phyloP scores from a whole-genome alignment of 371 early-diverging fungal genomes.

The Saksenaea oblongispora region DNA sequence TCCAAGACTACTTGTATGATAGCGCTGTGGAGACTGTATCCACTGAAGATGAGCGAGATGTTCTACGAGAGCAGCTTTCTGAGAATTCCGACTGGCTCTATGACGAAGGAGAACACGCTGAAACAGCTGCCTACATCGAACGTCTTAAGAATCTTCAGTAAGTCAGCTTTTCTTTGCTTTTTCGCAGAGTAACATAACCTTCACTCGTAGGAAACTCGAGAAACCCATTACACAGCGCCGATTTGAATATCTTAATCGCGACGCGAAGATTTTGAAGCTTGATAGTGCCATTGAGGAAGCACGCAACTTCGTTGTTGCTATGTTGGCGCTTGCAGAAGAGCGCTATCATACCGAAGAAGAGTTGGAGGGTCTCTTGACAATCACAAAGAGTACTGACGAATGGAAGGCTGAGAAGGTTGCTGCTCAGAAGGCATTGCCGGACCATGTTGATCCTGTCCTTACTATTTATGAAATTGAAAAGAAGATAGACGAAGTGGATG shows the following conservation, averaged over 20 bases:
- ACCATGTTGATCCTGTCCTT: constrained; percentile 69
- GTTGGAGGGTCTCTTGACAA: constrained; percentile 47
- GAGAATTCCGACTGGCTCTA: constrained; percentile 87
- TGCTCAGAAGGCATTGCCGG: constrained; percentile 61
- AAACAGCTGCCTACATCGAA: constrained; percentile 45
- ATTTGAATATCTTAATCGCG: constrained; percentile 63
- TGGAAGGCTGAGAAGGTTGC: constrained; percentile 68
- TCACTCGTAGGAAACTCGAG: constrained; percentile 53
- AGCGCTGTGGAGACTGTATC: constrained; percentile 68
- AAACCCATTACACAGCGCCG: constrained; percentile 66
- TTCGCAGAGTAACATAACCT: constrained; percentile 5
- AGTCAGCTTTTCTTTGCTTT: constrained; percentile 7
- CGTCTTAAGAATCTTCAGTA: constrained; percentile 55
- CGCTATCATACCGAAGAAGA: constrained; percentile 66
- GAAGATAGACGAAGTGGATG: constrained; percentile 50
- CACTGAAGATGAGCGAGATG: constrained; percentile 71
- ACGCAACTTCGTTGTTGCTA: constrained; percentile 41
- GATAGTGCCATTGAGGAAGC: constrained; percentile 41
- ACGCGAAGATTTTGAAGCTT: constrained; percentile 57
- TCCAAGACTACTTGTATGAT: constrained; percentile 79
- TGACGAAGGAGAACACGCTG: constrained; percentile 74
- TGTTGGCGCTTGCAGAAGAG: constrained; percentile 46
- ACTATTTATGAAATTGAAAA: constrained; percentile 53
- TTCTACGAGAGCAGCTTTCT: constrained; percentile 59
- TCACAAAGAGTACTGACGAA: constrained; percentile 46